A percentile compares a stretch with the other conserved stretches of the same genome.
Evolutionary conservation across 2,329 filamentous ascomycete genomes (phyloP).

Genomic region (Monosporascus sp.): DNA sequence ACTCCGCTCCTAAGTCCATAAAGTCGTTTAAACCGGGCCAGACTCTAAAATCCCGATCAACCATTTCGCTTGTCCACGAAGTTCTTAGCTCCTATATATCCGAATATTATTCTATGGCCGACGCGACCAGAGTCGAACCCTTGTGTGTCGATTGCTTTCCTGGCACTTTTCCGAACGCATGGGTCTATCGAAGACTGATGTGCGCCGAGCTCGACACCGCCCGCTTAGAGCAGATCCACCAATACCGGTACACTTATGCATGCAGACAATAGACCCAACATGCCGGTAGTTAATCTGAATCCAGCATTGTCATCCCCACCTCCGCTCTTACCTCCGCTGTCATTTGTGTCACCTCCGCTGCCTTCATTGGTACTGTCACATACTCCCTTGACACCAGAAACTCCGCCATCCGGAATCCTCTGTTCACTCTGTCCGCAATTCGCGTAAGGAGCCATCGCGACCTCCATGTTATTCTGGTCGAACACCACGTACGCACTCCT

Average conservation of each 20-base stretch:
- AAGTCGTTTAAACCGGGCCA: no score
- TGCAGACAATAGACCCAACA: background rate
- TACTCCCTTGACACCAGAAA: background rate
- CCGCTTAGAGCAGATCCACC: background rate
- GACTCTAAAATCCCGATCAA: no score
- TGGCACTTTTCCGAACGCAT: no score
- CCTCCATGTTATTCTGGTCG: constrained; percentile 35
- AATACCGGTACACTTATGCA: background rate
- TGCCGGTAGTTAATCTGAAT: background rate
- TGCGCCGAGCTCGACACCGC: background rate
- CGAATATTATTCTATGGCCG: no score
- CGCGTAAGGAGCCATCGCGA: constrained; percentile 32
- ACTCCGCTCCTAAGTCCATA: no score
- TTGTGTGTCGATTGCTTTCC: no score
- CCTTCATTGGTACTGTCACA: background rate
- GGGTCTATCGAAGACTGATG: no score
- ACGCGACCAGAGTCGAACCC: no score
- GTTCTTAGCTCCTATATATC: no score
- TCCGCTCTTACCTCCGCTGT: background rate
- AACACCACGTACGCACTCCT: constrained; percentile 40
- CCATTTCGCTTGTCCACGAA: no score
- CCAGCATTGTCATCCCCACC: background rate
- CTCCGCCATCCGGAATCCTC: constrained; percentile 17
- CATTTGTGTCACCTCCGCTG: no score
- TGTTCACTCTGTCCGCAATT: constrained; percentile 35